Evolutionary conservation across 2,329 filamentous ascomycete genomes (phyloP), one percentile per base, ranked within the genome.

Genomic region (Colletotrichum gloeosporioides): DNA sequence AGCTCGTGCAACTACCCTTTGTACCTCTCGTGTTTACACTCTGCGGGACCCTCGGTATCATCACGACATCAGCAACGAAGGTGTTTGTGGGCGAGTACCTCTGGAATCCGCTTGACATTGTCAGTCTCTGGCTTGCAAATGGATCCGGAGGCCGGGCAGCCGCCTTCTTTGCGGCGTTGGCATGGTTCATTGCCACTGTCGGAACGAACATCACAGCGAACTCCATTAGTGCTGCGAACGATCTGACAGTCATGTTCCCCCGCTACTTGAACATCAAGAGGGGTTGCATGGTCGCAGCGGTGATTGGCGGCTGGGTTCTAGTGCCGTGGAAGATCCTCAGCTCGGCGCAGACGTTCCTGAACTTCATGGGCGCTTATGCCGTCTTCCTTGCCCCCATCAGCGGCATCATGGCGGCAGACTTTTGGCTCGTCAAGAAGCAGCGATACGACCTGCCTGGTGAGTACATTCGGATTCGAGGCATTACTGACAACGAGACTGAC

Each of bases 261-360:
- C 83, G 83, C 32, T 90, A 87, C 79, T 81, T 92, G 76, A 91
- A 92, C 78, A 91, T 93, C 79, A 84, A 85, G 9, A 88, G 91
- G 22, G 91, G 91, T 9, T 89, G 89, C 73, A 82, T 92, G 36
- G 83, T 92, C 59, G 88, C 89, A 7, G 89, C 90, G 2, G 67
- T 92, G 5, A 81, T 92, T 25, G 85, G 84, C 1, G 89, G 89
- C 27, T 93, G 91, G 91, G 87, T 88, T 4, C 86, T 93, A 36
- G 90, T 92, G 1, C 92, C 91, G 3, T 93, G 92, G 92, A 93
- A 93, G 83, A 93, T 94, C 73, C 85, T 93, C 22, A 86, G 82
- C 39, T 92, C 89, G 0, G 92, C 92, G 3, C 81, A 83, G 3
- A 91, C 88, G 2, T 91, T 94, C 78, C 83, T 93, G 5, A 88